Conservation (phyloP, 176 grass and related monocot genomes). For the Lolium perenne region DNA sequence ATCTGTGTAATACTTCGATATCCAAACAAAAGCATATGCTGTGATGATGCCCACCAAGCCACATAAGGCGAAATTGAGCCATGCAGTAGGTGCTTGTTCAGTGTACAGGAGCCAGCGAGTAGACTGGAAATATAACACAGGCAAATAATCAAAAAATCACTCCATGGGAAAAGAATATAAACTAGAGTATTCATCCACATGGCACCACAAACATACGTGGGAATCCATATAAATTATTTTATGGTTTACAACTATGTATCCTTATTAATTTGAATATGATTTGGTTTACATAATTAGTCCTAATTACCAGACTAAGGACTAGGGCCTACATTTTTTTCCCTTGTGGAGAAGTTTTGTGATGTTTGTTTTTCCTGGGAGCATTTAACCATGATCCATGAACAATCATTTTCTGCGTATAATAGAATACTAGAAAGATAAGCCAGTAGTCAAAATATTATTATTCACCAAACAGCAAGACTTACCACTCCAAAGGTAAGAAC, state of each 20-base stretch:
- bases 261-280: slow-evolving; percentile 15
- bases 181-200: background rate
- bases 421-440: slow-evolving; percentile 12
- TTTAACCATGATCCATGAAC: slow-evolving; percentile 28
- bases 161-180: background rate
- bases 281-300: slow-evolving; percentile 1
- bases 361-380: background rate
- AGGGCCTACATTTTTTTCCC: background rate
- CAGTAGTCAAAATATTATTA: slow-evolving; percentile 12
- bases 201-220: slow-evolving; percentile 12
- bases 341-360: background rate
- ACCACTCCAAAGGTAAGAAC: slow-evolving; percentile 92
- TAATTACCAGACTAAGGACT: background rate
- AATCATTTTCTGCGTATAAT: background rate
- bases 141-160: slow-evolving; percentile 30
- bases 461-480: slow-evolving; percentile 50
- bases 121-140: slow-evolving; percentile 63
- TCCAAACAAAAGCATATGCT: slow-evolving; percentile 96
- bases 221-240: background rate
- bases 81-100: slow-evolving; percentile 97
- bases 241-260: slow-evolving; percentile 1
- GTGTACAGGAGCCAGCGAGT: slow-evolving; percentile 98
- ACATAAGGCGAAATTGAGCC: slow-evolving; percentile 93
- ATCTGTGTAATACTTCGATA: slow-evolving; percentile 98
- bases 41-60: slow-evolving; percentile 96